phyloP scores from a whole-genome alignment of 2,329 filamentous ascomycete species.

The Beauveria sp. region DNA sequence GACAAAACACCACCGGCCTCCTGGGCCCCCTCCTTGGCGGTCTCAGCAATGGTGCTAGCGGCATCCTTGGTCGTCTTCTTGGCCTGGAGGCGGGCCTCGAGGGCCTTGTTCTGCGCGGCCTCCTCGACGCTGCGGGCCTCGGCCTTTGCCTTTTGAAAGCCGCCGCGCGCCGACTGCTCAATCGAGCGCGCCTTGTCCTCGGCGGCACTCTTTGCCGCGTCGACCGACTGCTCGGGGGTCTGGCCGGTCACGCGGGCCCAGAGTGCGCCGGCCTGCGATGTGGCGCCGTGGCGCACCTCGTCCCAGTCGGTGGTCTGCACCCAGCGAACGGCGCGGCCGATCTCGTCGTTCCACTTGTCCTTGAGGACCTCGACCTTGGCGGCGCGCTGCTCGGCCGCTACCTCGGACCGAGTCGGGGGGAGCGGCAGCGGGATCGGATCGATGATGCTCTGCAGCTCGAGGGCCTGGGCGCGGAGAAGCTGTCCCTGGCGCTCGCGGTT shows the following conservation, averaged over 20 bases:
- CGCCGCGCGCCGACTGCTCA: slow-evolving; percentile 30
- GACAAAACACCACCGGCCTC: slow-evolving; percentile 31
- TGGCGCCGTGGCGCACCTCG: slow-evolving; percentile 50
- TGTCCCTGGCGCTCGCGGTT: slow-evolving; percentile 55
- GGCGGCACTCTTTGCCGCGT: slow-evolving; percentile 24
- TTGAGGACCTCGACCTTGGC: slow-evolving; percentile 61
- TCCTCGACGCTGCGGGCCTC: slow-evolving; percentile 21
- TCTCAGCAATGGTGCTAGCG: slow-evolving; percentile 19
- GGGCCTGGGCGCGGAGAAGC: slow-evolving; percentile 48
- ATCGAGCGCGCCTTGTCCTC: slow-evolving; percentile 24
- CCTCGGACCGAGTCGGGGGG: slow-evolving; percentile 43
- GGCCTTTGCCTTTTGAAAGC: slow-evolving; percentile 24
- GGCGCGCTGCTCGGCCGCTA: slow-evolving; percentile 43
- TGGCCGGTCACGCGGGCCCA: slow-evolving; percentile 34
- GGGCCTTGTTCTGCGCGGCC: slow-evolving; percentile 20
- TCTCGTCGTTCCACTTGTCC: slow-evolving; percentile 70
- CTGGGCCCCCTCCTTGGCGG: slow-evolving; percentile 23
- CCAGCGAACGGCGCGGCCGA: slow-evolving; percentile 59
- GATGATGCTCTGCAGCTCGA: slow-evolving; percentile 45
- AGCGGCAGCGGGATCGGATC: slow-evolving; percentile 40
- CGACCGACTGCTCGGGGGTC: slow-evolving; percentile 16
- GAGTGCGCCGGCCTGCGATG: slow-evolving; percentile 39
- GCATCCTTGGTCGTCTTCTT: slow-evolving; percentile 17
- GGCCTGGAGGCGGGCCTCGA: slow-evolving; percentile 20
- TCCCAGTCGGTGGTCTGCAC: slow-evolving; percentile 61